phyloP scores from a whole-genome alignment of 2,329 filamentous ascomycete species.

The Sarocladium brachiariae region DNA sequence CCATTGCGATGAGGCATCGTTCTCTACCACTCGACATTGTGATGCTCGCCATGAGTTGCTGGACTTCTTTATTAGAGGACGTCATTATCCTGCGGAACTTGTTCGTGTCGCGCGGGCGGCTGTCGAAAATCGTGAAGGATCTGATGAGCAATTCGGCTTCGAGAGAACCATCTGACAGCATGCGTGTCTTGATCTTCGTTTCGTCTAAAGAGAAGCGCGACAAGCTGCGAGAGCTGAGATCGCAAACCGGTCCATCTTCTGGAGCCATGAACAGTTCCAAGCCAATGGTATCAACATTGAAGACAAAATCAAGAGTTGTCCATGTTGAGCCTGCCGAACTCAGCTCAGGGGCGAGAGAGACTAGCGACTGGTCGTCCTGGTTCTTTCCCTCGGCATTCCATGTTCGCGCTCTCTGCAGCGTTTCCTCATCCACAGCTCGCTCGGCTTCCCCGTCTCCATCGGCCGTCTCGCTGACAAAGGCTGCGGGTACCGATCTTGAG shows the following conservation, averaged over 20 bases:
- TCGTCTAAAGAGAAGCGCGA: slow-evolving; percentile 93
- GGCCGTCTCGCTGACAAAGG: slow-evolving; percentile 65
- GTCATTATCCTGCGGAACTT: slow-evolving; percentile 99
- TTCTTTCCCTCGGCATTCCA: slow-evolving; percentile 24
- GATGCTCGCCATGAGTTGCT: slow-evolving; percentile 97
- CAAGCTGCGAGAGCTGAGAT: slow-evolving; percentile 71
- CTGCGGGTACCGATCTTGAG: slow-evolving; percentile 77
- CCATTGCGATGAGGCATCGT: slow-evolving; percentile 76
- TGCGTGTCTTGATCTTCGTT: slow-evolving; percentile 82
- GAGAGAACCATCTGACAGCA: slow-evolving; percentile 85
- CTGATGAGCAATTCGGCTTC: slow-evolving; percentile 91
- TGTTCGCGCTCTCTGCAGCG: slow-evolving; percentile 41
- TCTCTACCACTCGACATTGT: slow-evolving; percentile 84
- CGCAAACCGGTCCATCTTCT: slow-evolving; percentile 69
- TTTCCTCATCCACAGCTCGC: slow-evolving; percentile 60
- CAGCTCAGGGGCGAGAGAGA: slow-evolving; percentile 63
- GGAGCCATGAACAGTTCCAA: slow-evolving; percentile 78
- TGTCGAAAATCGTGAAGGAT: slow-evolving; percentile 92
- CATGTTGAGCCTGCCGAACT: slow-evolving; percentile 64
- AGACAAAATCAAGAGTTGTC: slow-evolving; percentile 90
- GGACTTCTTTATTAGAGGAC: slow-evolving; percentile 85
- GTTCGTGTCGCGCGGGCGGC: slow-evolving; percentile 79
- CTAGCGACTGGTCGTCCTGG: slow-evolving; percentile 32
- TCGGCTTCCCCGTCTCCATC: slow-evolving; percentile 67
- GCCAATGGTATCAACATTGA: slow-evolving; percentile 80